Evolutionary conservation across 495 filamentous ascomycete species (phyloP), one percentile per base, ranked within the genome.

Genomic region (Evernia prunastri): DNA sequence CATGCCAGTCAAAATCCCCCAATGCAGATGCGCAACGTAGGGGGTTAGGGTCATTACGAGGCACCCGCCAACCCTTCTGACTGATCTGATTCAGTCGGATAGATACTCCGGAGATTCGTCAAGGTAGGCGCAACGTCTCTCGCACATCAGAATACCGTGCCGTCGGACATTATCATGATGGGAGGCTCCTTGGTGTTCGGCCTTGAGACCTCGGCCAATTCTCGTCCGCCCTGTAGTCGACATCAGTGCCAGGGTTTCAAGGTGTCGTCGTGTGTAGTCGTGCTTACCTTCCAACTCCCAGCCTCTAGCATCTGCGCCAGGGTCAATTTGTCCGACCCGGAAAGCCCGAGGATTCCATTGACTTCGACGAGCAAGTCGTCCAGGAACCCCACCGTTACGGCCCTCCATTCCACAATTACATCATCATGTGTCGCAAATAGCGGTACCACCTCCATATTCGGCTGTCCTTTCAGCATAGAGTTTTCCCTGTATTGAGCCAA

Each of bases 101-200:
- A n/a, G n/a, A n/a, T n/a, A n/a, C 12, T 17, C 45, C 40, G 20
- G 2, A 20, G 40, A 10, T 43, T 43, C 20, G 40, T 43, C 40
- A 10, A 43, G 20, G 40, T 43, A 20, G 18, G 40, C 40, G 45
- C 23, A 27, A n/a, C n/a, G n/a, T n/a, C n/a, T n/a, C n/a, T n/a
- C n/a, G n/a, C 33, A 18, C 61, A 33, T 57, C 39, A 97, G 72
- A 98, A 96, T 60, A 98, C 91, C 11, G 94, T 97, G 54, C 94
- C 94, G 73, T 98, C 94, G 65, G 89, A 95, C 61, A 96, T 82
- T 67, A 97, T 97, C 78, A 96, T 87, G 70, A 98, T 97, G 6
- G 94, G 94, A 25, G 95, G 91, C 71, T 93, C 91, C 77, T 95
- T 96, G 49, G 95, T 97, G 71, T 97, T 97, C 10, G 94, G 94